phyloP scores from a whole-genome alignment of 176 grass and related monocot genomes.

The Cenchrus fungigraminus region DNA sequence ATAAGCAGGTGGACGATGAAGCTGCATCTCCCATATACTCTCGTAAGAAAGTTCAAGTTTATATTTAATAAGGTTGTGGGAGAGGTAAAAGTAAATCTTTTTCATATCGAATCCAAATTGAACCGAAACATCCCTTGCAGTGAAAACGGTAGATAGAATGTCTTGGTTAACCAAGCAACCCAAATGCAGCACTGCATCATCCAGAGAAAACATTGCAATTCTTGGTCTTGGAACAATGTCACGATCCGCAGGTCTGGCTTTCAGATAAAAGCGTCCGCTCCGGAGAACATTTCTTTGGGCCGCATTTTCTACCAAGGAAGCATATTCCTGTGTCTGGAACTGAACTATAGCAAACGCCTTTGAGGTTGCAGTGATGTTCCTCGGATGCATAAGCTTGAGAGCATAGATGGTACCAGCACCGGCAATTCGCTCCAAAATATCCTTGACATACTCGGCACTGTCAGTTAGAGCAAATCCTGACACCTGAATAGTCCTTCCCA shows the following conservation, averaged over 20 bases:
- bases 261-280: conserved; percentile 46
- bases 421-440: conserved; percentile 56
- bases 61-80: conserved; percentile 27
- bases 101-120: conserved; percentile 82
- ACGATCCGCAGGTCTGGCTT: conserved; percentile 35
- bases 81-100: conserved; percentile 64
- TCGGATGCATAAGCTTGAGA: conserved; percentile 75
- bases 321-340: conserved; percentile 53
- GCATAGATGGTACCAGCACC: conserved; percentile 59
- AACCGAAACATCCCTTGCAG: conserved; percentile 42
- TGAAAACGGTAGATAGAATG: conserved; percentile 58
- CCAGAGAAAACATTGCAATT: conserved; percentile 54
- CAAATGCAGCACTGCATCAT: conserved; percentile 51
- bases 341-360: conserved; percentile 73
- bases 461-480: conserved; percentile 55
- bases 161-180: conserved; percentile 69
- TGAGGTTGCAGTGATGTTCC: conserved; percentile 47
- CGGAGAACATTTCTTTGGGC: conserved; percentile 10
- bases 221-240: conserved; percentile 83
- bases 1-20: conserved; percentile 63
- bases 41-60: conserved; percentile 92
- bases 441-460: conserved; percentile 52
- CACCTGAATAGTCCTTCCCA: conserved; percentile 68
- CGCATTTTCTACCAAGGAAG: conserved; percentile 35
- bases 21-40: conserved; percentile 94